Evolutionary conservation across 164 flowering plant species (phyloP), one percentile per base, ranked within the genome.

Genomic region (Brasenia schreberi): DNA sequence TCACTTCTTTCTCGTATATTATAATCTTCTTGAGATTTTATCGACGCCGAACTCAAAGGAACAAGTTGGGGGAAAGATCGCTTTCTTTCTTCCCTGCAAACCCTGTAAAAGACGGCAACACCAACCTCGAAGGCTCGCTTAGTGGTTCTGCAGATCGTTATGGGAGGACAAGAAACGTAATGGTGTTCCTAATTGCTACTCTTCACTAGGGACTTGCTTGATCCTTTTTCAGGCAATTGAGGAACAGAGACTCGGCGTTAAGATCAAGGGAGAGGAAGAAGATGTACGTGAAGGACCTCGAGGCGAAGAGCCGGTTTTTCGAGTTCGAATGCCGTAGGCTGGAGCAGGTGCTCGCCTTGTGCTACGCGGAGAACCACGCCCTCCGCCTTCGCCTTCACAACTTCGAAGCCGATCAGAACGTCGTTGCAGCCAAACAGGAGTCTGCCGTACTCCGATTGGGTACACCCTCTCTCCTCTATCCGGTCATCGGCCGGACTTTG

Each of bases 401-500:
- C 72, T 14, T 14, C 10, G 33, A 19, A 7, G 43, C n/a, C 17
- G 87, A 81, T 19, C 42, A 43, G 75, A 86, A 72, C 80, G 87
- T 78, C 70, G 72, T 84, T 69, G 64, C 68, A 77, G 45, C 93
- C 85, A 89, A 81, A 89, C 97, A 88, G 97, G 97, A 94, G 99
- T 94, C 99, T 94, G 99, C 99, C 73, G 99, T 88, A 80, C 99
- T 94, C 99, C 81, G 85, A 71, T 75, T 84, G 99, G 98, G 98
- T 93, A 87, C 68, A 80, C 53, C 39, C 39, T 33, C 39, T 33
- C 39, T 33, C 39, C 4, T 33, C 39, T 33, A 33, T 33, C 39
- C 39, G 39, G 39, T 33, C 39, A 33, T 33, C 39, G 39, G 4
- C 4, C 39, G 39, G 56, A 64, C 44, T 59, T 18, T 27, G 39